phyloP scores from a whole-genome alignment of 2,329 filamentous ascomycete species.

The Trichoderma afroharzianum region DNA sequence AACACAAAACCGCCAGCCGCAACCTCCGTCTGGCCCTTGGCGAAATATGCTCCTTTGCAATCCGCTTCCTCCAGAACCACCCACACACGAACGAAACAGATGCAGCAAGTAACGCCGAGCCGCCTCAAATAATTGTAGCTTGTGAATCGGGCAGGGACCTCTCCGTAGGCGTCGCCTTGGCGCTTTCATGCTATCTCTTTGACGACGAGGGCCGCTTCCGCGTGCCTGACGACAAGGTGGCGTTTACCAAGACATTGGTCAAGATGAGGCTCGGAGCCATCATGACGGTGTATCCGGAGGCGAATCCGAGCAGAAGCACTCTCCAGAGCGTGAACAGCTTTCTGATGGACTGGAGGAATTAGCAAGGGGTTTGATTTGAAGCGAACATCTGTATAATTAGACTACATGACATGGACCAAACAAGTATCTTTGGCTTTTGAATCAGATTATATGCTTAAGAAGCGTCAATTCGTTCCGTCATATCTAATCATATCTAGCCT shows the following conservation, averaged over 20 bases:
- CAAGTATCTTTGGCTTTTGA: background rate
- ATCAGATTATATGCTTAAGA: background rate
- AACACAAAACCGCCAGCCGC: constrained; percentile 76
- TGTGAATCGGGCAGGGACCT: constrained; percentile 79
- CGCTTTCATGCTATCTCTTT: constrained; percentile 70
- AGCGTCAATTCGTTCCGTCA: constrained; percentile 11
- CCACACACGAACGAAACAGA: background rate
- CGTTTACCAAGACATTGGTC: constrained; percentile 71
- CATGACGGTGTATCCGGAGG: constrained; percentile 71
- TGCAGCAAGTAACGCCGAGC: background rate
- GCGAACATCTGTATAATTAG: background rate
- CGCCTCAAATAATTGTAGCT: constrained; percentile 50
- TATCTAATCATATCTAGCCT: constrained; percentile 19
- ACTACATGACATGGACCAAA: background rate
- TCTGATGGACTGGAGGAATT: constrained; percentile 60
- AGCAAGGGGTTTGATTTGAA: background rate
- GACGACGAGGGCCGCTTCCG: constrained; percentile 55
- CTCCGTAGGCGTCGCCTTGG: constrained; percentile 72
- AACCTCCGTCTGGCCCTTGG: constrained; percentile 70
- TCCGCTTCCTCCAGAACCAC: constrained; percentile 32
- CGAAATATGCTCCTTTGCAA: constrained; percentile 56
- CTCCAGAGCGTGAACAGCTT: constrained; percentile 90
- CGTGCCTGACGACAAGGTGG: constrained; percentile 22
- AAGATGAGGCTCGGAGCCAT: constrained; percentile 77
- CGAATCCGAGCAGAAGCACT: constrained; percentile 79